Percentiles rank a stretch among this genome's conserved stretches.
Conservation (phyloP, 2,329 filamentous ascomycete species). For the Calonectria fujianensis region DNA sequence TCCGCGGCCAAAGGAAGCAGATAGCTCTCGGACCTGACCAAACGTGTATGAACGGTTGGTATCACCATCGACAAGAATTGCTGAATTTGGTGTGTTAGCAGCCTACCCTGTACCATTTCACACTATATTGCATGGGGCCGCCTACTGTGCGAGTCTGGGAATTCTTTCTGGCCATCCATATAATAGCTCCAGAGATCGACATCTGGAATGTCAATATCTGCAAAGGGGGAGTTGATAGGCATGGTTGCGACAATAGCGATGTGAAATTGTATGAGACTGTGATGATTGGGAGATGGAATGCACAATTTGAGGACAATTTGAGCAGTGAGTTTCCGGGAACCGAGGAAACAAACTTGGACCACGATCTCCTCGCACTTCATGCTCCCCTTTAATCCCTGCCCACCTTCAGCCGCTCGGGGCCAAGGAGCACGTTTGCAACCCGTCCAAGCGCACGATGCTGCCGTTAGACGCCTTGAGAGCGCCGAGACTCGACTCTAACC, state of each 20-base stretch:
- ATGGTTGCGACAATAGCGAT: slow-evolving; percentile 65
- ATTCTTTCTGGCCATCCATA: slow-evolving; percentile 82
- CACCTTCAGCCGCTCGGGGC: background rate
- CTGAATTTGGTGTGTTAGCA: slow-evolving; percentile 64
- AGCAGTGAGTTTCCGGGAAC: background rate
- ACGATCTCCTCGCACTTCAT: background rate
- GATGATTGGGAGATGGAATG: background rate
- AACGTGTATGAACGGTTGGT: slow-evolving; percentile 82
- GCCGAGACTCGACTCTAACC: background rate
- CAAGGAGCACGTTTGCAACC: background rate
- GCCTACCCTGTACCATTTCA: slow-evolving; percentile 6
- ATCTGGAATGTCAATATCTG: slow-evolving; percentile 80
- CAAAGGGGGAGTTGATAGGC: slow-evolving; percentile 82
- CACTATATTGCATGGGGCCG: background rate
- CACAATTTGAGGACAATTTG: background rate
- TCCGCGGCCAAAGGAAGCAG: slow-evolving; percentile 86
- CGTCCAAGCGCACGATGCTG: slow-evolving; percentile 26
- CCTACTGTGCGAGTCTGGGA: slow-evolving; percentile 83
- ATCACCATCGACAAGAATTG: slow-evolving; percentile 85
- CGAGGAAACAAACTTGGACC: background rate
- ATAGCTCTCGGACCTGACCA: slow-evolving; percentile 77
- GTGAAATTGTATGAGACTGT: background rate
- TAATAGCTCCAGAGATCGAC: slow-evolving; percentile 87
- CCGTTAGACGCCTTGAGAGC: background rate
- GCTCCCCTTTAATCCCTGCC: background rate